phyloP scores from a whole-genome alignment of 805 yeast genomes.

The Yarrowia sp. region DNA sequence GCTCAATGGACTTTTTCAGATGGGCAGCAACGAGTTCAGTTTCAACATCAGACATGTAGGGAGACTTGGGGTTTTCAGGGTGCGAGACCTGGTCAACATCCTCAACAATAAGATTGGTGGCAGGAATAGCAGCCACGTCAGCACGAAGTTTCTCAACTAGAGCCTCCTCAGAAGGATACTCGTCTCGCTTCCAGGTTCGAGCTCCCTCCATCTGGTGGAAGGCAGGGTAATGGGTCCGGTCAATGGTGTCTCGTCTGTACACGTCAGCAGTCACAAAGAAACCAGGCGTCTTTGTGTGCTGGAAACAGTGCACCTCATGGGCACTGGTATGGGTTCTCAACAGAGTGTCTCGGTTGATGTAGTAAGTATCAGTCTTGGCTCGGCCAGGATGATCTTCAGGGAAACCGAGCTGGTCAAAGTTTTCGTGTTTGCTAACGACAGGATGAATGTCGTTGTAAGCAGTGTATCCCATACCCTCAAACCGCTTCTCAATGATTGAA shows the following conservation, averaged over 20 bases:
- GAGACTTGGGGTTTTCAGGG: slow-evolving; percentile 74
- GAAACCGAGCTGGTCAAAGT: slow-evolving; percentile 89
- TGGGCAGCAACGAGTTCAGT: slow-evolving; percentile 68
- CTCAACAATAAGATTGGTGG: slow-evolving; percentile 65
- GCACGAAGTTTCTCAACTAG: slow-evolving; percentile 47
- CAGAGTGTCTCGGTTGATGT: slow-evolving; percentile 66
- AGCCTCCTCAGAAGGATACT: slow-evolving; percentile 32
- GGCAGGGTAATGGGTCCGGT: slow-evolving; percentile 93
- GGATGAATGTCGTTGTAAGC: slow-evolving; percentile 79
- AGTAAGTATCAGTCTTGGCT: slow-evolving; percentile 88
- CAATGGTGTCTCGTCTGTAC: slow-evolving; percentile 91
- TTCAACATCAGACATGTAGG: slow-evolving; percentile 65
- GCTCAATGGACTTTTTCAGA: slow-evolving; percentile 80
- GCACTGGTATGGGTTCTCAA: slow-evolving; percentile 96
- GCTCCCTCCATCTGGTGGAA: slow-evolving; percentile 99
- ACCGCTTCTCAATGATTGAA: slow-evolving; percentile 63
- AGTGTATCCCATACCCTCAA: slow-evolving; percentile 61
- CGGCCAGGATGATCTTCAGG: slow-evolving; percentile 93
- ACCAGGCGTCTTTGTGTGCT: slow-evolving; percentile 66
- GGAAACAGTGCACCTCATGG: slow-evolving; percentile 86
- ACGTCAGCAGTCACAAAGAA: slow-evolving; percentile 94
- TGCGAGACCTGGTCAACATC: slow-evolving; percentile 62
- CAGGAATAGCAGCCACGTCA: slow-evolving; percentile 66
- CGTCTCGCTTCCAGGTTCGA: slow-evolving; percentile 65
- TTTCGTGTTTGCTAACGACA: slow-evolving; percentile 73